Evolutionary conservation across 164 flowering plant genomes (phyloP), one percentile per base, ranked within the genome.

Genomic region (Aristolochia contorta): DNA sequence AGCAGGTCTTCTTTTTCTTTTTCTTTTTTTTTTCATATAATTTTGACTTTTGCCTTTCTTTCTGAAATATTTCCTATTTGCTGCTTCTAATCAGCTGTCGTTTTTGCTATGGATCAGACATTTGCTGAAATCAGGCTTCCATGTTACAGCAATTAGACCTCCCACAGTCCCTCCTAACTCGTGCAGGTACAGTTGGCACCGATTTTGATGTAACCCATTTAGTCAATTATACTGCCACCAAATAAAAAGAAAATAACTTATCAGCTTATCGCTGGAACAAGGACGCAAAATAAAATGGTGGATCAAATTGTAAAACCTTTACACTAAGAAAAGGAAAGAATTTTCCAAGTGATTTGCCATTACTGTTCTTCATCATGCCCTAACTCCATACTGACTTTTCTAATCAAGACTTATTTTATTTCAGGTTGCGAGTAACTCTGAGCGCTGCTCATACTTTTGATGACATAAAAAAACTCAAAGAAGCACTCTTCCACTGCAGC

Each of bases 141-240:
- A 93, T 70, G 86, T 87, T 54, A 81, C 87, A 53, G 96, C 97
- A 64, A 86, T 93, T 64, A 81, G 98, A 71, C 98, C 98, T 12
- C 97, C 98, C 58, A 90, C 96, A 0, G 97, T 93, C 56, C 87
- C 97, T 63, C 78, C 90, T 21, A 93, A 90, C 75, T 87, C 94
- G 30, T 90, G 97, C 97, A 84, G 98, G 97, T 82, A 25, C 13
- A 27, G 48, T 56, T 57, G 32, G 8, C 6, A 21, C 23, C 30
- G 30, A 27, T 27, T 27, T 27, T 12, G 8, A 46, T 21, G 21
- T 22, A 15, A 20, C n/a, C 30, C 33, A 18, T 12, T 22, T 21
- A 25, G 12, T 8, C 43, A 7, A 37, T 37, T 10, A 37, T 37
- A 8, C 43, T 37, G 12, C 7, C 7, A 37, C 43, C 12, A 37